A percentile compares a stretch with the other conserved stretches of the same genome.
These are phyloP conservation scores for Chaetomium cochliodes DNA, from an alignment of 495 filamentous ascomycete species.

Conservation along the genomic window DNA sequence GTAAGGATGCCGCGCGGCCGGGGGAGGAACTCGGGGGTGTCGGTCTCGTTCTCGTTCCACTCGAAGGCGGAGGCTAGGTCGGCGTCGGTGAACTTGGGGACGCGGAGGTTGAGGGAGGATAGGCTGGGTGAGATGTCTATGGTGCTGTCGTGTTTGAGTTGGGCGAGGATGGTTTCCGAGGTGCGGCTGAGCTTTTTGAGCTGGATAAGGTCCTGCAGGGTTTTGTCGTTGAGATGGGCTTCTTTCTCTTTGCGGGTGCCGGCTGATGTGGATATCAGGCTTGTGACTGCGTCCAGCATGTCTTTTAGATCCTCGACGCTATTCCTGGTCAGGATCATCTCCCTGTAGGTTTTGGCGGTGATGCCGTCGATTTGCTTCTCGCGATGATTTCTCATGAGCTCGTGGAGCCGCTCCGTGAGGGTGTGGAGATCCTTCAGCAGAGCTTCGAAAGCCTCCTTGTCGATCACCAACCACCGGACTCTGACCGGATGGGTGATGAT, in stretches of 20 bases:
- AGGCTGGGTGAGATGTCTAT: slow-evolving; percentile 6
- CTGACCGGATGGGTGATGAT: slow-evolving; percentile 34
- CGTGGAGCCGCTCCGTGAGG: slow-evolving; percentile 37
- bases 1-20: slow-evolving; percentile 28
- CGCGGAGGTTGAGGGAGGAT: slow-evolving; percentile 20
- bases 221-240: slow-evolving; percentile 27
- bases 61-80: slow-evolving; percentile 17
- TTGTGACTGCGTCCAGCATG: slow-evolving; percentile 32
- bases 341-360: slow-evolving; percentile 37
- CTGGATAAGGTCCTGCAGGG: slow-evolving; percentile 32
- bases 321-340: slow-evolving; percentile 37
- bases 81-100: slow-evolving; percentile 18
- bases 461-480: slow-evolving; percentile 34
- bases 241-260: slow-evolving; percentile 13
- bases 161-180: slow-evolving; percentile 30
- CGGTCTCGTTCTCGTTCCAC: slow-evolving; percentile 22
- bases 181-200: slow-evolving; percentile 34
- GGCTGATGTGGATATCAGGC: slow-evolving; percentile 27
- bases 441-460: slow-evolving; percentile 33
- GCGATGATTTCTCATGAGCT: slow-evolving; percentile 33
- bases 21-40: slow-evolving; percentile 15
- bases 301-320: slow-evolving; percentile 31
- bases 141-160: slow-evolving; percentile 15
- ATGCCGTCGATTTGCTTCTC: slow-evolving; percentile 36
- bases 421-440: slow-evolving; percentile 33